A percentile compares a stretch with the other conserved stretches of the same genome.
Evolutionary conservation across 2,329 filamentous ascomycete genomes (phyloP).

Genomic region (Sarocladium oryzae): DNA sequence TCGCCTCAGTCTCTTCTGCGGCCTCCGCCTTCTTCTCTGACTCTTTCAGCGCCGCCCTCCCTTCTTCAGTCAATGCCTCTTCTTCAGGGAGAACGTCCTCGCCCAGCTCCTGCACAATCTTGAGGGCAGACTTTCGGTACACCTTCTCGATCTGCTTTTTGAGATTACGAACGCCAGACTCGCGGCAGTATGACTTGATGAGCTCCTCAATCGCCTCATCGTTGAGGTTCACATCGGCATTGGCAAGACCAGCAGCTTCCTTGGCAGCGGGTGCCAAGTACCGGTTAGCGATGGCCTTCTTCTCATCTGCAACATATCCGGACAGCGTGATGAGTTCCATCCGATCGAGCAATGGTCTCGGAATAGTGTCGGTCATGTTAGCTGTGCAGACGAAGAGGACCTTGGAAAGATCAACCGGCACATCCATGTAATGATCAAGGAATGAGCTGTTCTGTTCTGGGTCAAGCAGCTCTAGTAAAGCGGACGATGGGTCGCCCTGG

Average conservation of each 20-base stretch:
- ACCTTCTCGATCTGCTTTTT: conserved; percentile 99
- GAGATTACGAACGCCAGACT: conserved; percentile 92
- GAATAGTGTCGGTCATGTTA: conserved; percentile 98
- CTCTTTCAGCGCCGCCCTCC: conserved; percentile 69
- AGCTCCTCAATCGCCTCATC: conserved; percentile 89
- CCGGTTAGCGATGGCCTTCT: conserved; percentile 93
- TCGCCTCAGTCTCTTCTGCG: conserved; percentile 27
- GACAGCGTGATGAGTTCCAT: conserved; percentile 98
- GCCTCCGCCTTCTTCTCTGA: conserved; percentile 62
- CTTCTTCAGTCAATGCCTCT: conserved; percentile 76
- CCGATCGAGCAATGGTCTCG: conserved; percentile 83
- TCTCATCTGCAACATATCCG: conserved; percentile 95
- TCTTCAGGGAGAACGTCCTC: conserved; percentile 77
- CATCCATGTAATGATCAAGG: conserved; percentile 97
- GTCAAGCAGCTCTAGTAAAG: conserved; percentile 86
- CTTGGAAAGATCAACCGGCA: conserved; percentile 94
- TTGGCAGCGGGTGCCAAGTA: conserved; percentile 94
- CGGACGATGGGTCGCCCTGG: conserved; percentile 92
- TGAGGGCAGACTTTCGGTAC: conserved; percentile 92
- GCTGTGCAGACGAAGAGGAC: conserved; percentile 98
- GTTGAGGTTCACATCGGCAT: conserved; percentile 81
- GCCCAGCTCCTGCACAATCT: conserved; percentile 92
- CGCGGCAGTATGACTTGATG: conserved; percentile 97
- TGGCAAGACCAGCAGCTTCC: conserved; percentile 82
- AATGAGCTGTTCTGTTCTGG: conserved; percentile 97